A percentile compares a stretch with the other conserved stretches of the same genome.
These are phyloP conservation scores for Penicillium fuscoglaucum DNA, from an alignment of 2,329 filamentous ascomycete species.

Conservation along the genomic window DNA sequence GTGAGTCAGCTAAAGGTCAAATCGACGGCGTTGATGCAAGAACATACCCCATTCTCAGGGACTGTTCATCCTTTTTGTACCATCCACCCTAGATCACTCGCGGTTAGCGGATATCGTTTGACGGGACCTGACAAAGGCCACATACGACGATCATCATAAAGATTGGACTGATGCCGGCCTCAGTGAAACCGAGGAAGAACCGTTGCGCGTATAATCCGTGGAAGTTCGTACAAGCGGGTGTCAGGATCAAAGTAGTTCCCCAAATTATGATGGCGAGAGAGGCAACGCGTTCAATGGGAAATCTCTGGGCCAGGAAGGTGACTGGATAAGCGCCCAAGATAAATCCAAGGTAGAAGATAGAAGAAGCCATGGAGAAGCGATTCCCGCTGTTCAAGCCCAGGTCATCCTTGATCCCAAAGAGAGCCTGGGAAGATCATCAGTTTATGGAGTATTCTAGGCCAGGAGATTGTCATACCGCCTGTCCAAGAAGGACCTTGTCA, in stretches of 20 bases:
- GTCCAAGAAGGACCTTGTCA: slow-evolving; percentile 56
- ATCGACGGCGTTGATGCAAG: not conserved
- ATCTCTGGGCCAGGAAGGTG: slow-evolving; percentile 47
- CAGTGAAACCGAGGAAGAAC: slow-evolving; percentile 59
- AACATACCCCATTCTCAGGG: not conserved
- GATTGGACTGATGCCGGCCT: slow-evolving; percentile 57
- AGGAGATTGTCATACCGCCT: slow-evolving; percentile 50
- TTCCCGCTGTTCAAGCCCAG: slow-evolving; percentile 43
- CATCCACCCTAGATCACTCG: not conserved
- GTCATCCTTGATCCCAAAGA: slow-evolving; percentile 31
- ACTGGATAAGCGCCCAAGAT: slow-evolving; percentile 51
- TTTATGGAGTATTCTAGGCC: slow-evolving; percentile 23
- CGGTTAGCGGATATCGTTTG: not conserved
- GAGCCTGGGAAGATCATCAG: not conserved
- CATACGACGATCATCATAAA: slow-evolving; percentile 55
- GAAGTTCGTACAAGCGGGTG: slow-evolving; percentile 33
- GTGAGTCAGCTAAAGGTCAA: not conserved
- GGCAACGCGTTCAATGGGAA: slow-evolving; percentile 50
- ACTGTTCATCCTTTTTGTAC: slow-evolving; percentile 4
- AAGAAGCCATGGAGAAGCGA: slow-evolving; percentile 47
- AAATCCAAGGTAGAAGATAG: slow-evolving; percentile 54
- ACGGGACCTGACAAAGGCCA: not conserved
- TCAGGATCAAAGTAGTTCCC: not conserved
- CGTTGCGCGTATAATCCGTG: slow-evolving; percentile 47
- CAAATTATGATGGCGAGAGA: slow-evolving; percentile 42